Conservation (phyloP, 2,329 filamentous ascomycete genomes). For the Rhinocladiella mackenziei region DNA sequence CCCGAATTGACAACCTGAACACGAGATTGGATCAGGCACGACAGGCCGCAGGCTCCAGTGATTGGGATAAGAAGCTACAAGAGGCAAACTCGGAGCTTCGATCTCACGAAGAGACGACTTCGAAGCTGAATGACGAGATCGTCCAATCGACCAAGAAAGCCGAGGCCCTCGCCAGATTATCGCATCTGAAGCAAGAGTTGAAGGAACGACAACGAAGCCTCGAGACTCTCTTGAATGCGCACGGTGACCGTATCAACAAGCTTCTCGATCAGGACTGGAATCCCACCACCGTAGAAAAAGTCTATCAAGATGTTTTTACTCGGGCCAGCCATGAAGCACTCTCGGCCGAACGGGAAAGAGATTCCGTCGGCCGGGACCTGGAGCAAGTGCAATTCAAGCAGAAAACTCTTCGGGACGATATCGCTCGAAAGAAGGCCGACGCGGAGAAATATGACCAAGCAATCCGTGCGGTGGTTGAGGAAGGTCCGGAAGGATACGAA, state of each 20-base stretch:
- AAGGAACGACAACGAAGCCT: slow-evolving; percentile 69
- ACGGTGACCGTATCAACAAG: slow-evolving; percentile 64
- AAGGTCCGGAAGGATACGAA: slow-evolving; percentile 49
- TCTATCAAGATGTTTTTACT: slow-evolving; percentile 60
- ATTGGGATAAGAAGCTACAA: slow-evolving; percentile 68
- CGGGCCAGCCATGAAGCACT: slow-evolving; percentile 50
- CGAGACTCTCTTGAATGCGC: slow-evolving; percentile 70
- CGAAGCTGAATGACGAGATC: slow-evolving; percentile 72
- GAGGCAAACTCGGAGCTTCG: slow-evolving; percentile 62
- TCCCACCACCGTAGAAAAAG: slow-evolving; percentile 62
- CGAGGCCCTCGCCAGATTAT: slow-evolving; percentile 76
- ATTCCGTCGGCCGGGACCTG: slow-evolving; percentile 66
- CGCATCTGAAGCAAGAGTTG: slow-evolving; percentile 76
- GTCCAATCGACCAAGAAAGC: slow-evolving; percentile 77
- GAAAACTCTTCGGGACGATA: slow-evolving; percentile 59
- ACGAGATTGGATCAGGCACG: slow-evolving; percentile 59
- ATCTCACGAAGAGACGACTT: slow-evolving; percentile 66
- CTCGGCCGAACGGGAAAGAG: slow-evolving; percentile 63
- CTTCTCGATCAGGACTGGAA: slow-evolving; percentile 66
- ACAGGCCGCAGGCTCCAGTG: slow-evolving; percentile 58
- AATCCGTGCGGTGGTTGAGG: slow-evolving; percentile 57
- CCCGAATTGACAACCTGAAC: slow-evolving; percentile 66
- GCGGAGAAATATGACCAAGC: slow-evolving; percentile 58
- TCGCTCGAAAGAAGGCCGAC: slow-evolving; percentile 62
- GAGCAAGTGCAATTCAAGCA: slow-evolving; percentile 73